Conservation (phyloP, 164 flowering plant genomes). For the Aristolochia fimbriata region DNA sequence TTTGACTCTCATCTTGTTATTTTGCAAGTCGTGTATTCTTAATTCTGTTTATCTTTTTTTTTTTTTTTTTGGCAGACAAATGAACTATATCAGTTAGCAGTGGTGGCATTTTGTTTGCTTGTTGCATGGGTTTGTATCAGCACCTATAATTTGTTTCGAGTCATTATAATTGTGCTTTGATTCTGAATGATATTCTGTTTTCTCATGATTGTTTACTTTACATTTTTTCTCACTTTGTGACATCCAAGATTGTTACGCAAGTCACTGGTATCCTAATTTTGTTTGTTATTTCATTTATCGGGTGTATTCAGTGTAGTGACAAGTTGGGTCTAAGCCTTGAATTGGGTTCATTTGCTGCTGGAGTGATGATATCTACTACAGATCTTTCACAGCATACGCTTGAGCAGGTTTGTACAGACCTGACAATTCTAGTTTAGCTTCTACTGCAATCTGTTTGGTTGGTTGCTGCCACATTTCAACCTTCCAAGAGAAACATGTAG, state of each 20-base stretch:
- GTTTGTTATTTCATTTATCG: too few relatives aligned
- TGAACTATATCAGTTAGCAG: conserved; percentile 91
- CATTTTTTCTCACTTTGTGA: too few relatives aligned
- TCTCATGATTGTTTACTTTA: background rate
- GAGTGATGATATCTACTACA: conserved; percentile 96
- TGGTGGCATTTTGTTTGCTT: conserved; percentile 93
- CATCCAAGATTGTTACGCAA: too few relatives aligned
- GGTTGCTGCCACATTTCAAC: too few relatives aligned
- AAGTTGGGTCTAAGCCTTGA: conserved; percentile 96
- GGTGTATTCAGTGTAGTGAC: conserved; percentile 77
- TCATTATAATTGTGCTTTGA: background rate
- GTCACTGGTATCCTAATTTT: too few relatives aligned
- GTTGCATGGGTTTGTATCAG: conserved; percentile 85
- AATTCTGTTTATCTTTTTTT: background rate
- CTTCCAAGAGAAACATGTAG: too few relatives aligned
- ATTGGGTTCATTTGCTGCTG: conserved; percentile 97
- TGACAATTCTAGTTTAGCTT: too few relatives aligned
- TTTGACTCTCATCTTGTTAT: too few relatives aligned
- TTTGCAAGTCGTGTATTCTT: too few relatives aligned
- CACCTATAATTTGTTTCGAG: conserved; percentile 7
- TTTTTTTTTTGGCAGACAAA: conserved; percentile 56
- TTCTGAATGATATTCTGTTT: background rate
- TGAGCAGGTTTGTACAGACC: conserved; percentile 51
- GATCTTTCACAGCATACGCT: conserved; percentile 94
- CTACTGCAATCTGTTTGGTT: too few relatives aligned